Evolutionary conservation across 2,329 filamentous ascomycete species (phyloP).

Genomic region (Neodidymelliopsis sp.): DNA sequence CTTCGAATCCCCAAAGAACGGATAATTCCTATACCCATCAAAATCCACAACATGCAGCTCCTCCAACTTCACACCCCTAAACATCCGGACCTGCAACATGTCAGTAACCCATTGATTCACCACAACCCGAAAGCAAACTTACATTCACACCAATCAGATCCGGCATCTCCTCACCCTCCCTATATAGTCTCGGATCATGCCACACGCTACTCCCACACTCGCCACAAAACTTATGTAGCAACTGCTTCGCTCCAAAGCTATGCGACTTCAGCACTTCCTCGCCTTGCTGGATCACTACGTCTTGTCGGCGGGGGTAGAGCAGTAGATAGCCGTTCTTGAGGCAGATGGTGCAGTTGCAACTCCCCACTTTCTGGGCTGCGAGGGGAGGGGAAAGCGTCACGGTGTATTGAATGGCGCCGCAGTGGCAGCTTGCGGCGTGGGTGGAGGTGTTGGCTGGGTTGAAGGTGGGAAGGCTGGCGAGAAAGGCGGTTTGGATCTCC

Average conservation of each 20-base stretch:
- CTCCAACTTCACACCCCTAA: constrained; percentile 1
- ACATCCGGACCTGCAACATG: constrained; percentile 7
- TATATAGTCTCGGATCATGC: constrained; percentile 5
- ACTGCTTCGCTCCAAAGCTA: constrained; percentile 5
- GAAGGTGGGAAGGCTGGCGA: constrained; percentile 7
- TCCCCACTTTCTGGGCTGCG: constrained; percentile 52
- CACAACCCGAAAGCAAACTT: background rate
- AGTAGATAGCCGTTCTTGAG: constrained; percentile 60
- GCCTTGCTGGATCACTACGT: constrained; percentile 1
- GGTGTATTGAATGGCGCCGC: constrained; percentile 59
- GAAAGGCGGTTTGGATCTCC: constrained; percentile 5
- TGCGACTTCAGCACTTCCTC: background rate
- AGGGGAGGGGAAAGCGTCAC: constrained; percentile 60
- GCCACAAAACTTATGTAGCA: constrained; percentile 9
- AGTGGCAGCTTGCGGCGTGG: constrained; percentile 58
- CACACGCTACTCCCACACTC: constrained; percentile 16
- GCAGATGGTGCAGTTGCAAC: constrained; percentile 64
- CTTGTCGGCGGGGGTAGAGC: constrained; percentile 40
- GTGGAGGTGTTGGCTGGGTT: background rate
- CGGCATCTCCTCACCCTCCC: constrained; percentile 4
- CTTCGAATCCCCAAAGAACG: constrained; percentile 6
- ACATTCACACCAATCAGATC: constrained; percentile 14
- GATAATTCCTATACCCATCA: constrained; percentile 8
- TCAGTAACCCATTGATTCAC: background rate
- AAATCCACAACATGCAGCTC: constrained; percentile 6